Evolutionary conservation across 2,329 filamentous ascomycete species (phyloP).

Genomic region (Cytospora schulzeri): DNA sequence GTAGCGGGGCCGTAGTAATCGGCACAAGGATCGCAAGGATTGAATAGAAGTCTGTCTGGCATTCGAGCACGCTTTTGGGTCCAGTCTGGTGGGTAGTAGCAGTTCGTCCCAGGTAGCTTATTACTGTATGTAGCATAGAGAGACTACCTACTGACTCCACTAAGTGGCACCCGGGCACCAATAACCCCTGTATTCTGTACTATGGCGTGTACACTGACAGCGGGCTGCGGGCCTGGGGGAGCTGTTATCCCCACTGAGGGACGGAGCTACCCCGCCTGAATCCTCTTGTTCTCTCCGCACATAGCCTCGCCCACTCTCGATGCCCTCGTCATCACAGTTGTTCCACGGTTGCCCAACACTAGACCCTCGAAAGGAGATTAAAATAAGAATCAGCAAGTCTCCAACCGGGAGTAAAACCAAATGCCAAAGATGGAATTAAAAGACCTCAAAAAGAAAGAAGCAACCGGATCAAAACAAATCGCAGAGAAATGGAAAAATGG

Average conservation of each 20-base stretch:
- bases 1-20: neutral
- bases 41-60: neutral
- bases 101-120: neutral
- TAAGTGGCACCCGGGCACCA: neutral
- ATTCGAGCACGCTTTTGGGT: neutral
- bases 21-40: neutral
- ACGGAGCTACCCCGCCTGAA: conserved; percentile 21
- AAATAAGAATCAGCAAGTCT: neutral
- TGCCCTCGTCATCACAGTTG: neutral
- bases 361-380: neutral
- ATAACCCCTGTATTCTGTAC: neutral
- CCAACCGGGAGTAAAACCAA: neutral
- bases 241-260: neutral
- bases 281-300: conserved; percentile 15
- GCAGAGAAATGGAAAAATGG: neutral
- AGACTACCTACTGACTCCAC: neutral
- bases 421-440: neutral
- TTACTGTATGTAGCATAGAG: neutral
- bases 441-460: neutral
- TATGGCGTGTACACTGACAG: conserved; percentile 11
- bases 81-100: neutral
- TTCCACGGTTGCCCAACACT: neutral
- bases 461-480: neutral
- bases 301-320: conserved; percentile 6
- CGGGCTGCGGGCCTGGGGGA: conserved; percentile 12